phyloP scores from a whole-genome alignment of 768 basidiomycete genomes.

The Boletus subcaerulescens region DNA sequence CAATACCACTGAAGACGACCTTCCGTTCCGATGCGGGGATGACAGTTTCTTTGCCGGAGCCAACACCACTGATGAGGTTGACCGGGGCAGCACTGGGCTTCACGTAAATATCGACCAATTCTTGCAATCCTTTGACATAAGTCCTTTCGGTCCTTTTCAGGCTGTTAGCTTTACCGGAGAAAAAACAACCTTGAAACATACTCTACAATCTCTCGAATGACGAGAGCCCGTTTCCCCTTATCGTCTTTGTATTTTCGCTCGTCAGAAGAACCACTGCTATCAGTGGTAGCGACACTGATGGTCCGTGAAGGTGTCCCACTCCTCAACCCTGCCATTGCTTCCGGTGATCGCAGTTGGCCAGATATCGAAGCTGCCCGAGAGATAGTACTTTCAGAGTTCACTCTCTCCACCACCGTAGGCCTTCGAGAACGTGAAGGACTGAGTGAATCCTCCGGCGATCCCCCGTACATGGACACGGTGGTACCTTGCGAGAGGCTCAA shows the following conservation, averaged over 20 bases:
- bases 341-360: slow-evolving; percentile 61
- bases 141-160: slow-evolving; percentile 83
- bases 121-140: slow-evolving; percentile 91
- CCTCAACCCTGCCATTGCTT: slow-evolving; percentile 59
- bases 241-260: slow-evolving; percentile 93
- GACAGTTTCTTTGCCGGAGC: slow-evolving; percentile 76
- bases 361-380: slow-evolving; percentile 48
- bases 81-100: slow-evolving; percentile 73
- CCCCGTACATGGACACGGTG: slow-evolving; percentile 57
- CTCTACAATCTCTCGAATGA: slow-evolving; percentile 91
- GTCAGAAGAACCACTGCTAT: slow-evolving; percentile 69
- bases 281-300: slow-evolving; percentile 67
- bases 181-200: slow-evolving; percentile 32
- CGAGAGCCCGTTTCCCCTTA: slow-evolving; percentile 74
- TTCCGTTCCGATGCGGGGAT: slow-evolving; percentile 85
- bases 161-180: slow-evolving; percentile 8
- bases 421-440: slow-evolving; percentile 51
- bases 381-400: slow-evolving; percentile 47
- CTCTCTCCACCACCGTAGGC: slow-evolving; percentile 60
- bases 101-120: slow-evolving; percentile 94
- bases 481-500: slow-evolving; percentile 64
- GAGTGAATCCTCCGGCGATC: slow-evolving; percentile 42
- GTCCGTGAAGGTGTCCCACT: slow-evolving; percentile 63
- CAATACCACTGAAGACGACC: slow-evolving; percentile 88
- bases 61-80: slow-evolving; percentile 65